Evolutionary conservation across 2,329 filamentous ascomycete species (phyloP).

Genomic region (Fonsecaea nubica): DNA sequence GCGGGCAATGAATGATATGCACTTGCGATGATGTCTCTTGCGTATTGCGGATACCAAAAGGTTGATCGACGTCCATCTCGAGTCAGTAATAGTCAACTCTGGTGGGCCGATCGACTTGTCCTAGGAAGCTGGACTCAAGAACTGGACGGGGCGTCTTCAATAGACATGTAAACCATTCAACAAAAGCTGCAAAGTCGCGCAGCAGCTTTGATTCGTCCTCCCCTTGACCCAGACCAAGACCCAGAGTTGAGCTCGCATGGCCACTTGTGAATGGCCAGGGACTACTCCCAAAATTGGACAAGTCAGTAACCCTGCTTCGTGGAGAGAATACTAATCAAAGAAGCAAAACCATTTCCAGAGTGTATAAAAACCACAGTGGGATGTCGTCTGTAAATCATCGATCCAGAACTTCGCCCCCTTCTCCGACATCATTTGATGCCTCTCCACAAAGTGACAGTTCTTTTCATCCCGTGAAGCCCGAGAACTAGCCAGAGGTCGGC

Average conservation of each 20-base stretch:
- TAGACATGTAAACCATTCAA: neutral
- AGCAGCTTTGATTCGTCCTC: neutral
- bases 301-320: neutral
- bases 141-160: neutral
- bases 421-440: neutral
- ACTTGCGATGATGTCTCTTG: too few species aligned
- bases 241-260: neutral
- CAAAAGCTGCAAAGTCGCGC: neutral
- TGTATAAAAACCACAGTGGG: neutral
- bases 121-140: too few species aligned
- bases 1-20: neutral
- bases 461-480: neutral
- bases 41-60: neutral
- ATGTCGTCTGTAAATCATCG: neutral
- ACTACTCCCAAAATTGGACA: conserved; percentile 5
- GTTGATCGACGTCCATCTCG: neutral
- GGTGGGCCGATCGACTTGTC: too few species aligned
- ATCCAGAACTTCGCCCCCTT: neutral
- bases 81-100: too few species aligned
- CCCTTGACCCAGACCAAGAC: neutral
- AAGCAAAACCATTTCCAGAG: neutral
- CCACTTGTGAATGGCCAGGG: neutral
- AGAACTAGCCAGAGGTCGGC: neutral
- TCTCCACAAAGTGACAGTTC: neutral
- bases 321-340: conserved; percentile 6